These are phyloP conservation scores for Brassica hybrid DNA, from an alignment of 441 rosid genomes.

Conservation along the genomic window DNA sequence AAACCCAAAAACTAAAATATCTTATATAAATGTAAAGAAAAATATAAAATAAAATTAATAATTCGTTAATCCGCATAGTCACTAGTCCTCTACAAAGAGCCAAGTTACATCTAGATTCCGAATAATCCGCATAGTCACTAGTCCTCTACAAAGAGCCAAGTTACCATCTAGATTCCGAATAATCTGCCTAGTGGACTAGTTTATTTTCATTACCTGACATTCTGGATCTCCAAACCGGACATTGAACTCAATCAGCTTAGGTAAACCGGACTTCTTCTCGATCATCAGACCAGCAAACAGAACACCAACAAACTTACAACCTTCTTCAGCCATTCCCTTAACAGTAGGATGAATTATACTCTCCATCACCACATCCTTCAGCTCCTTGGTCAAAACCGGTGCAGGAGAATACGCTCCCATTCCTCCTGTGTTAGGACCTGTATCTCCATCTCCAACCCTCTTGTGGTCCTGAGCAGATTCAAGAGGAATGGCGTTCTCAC, in stretches of 20 bases:
- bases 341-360: slow-evolving; percentile 84
- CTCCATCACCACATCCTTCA: slow-evolving; percentile 76
- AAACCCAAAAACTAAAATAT: neutral
- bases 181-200: neutral
- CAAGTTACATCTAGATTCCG: no score
- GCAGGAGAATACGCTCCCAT: slow-evolving; percentile 99
- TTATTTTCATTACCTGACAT: slow-evolving; percentile 92
- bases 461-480: slow-evolving; percentile 98
- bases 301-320: slow-evolving; percentile 93
- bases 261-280: slow-evolving; percentile 89
- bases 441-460: slow-evolving; percentile 96
- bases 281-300: slow-evolving; percentile 94
- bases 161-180: no score
- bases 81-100: no score
- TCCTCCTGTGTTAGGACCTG: slow-evolving; percentile 94
- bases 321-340: slow-evolving; percentile 90
- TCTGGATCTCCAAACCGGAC: slow-evolving; percentile 99
- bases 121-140: no score
- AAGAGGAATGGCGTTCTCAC: slow-evolving; percentile 87
- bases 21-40: neutral
- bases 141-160: no score
- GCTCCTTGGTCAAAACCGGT: slow-evolving; percentile 76
- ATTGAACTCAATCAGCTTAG: slow-evolving; percentile 94
- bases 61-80: neutral
- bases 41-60: no score